Evolutionary conservation across 495 filamentous ascomycete genomes (phyloP).

Genomic region (Gamarada debralockiae): DNA sequence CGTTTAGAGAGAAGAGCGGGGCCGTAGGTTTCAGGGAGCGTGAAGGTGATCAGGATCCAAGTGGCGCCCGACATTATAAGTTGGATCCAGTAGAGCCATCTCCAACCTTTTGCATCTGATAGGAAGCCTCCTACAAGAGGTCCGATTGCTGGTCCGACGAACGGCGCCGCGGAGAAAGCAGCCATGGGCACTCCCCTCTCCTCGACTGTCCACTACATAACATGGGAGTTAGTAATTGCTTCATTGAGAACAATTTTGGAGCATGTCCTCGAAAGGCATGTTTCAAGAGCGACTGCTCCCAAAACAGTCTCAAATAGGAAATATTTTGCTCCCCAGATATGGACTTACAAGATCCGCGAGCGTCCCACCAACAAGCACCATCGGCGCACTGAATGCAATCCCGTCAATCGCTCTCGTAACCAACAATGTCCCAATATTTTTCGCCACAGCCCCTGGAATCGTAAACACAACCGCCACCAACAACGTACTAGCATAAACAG

Average conservation of each 20-base stretch:
- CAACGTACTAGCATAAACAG: neutral
- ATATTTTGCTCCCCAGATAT: too few relatives aligned
- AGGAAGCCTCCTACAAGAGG: neutral
- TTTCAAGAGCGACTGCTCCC: too few relatives aligned
- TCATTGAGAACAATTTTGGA: too few relatives aligned
- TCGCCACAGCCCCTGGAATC: neutral
- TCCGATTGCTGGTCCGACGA: neutral
- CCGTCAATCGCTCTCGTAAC: neutral
- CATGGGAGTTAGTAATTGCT: too few relatives aligned
- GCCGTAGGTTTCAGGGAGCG: too few relatives aligned
- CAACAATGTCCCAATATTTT: neutral
- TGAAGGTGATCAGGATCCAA: too few relatives aligned
- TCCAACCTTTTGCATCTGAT: neutral
- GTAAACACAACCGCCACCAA: neutral
- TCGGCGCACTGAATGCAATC: neutral
- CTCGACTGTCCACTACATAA: neutral
- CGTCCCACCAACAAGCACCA: neutral
- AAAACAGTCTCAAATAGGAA: too few relatives aligned
- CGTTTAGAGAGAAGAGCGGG: too few relatives aligned
- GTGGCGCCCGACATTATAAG: too few relatives aligned
- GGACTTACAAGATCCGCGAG: neutral
- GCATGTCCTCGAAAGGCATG: too few relatives aligned
- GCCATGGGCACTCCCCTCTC: neutral
- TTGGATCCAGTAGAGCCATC: too few relatives aligned
- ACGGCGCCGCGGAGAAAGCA: neutral